Evolutionary conservation across 495 filamentous ascomycete genomes (phyloP), one percentile per base, ranked within the genome.

Genomic region (Neurospora africana): DNA sequence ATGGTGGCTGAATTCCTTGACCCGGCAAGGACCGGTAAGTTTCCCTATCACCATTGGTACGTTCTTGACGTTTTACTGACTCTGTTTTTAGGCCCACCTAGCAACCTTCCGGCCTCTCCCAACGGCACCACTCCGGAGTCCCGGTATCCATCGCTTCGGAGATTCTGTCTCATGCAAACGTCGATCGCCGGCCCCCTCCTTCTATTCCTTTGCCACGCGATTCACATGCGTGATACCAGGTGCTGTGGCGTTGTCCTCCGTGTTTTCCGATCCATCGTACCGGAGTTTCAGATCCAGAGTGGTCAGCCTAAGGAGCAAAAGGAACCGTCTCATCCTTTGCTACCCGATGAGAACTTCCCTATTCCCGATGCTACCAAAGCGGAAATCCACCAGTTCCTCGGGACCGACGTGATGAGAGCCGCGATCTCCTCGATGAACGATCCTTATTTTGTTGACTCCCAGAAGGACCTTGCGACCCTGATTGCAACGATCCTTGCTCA

Each of bases 401-500:
- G 86, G 72, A 90, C 87, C 36, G 92, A 97, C 73, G 92, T 95
- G 5, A 85, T 96, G 30, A 91, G 90, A 82, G 89, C 91, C 0
- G 92, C 90, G 73, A 92, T 97, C 80, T 91, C 93, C 27, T 95
- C 92, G 17, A 86, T 99, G 38, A 91, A 98, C 80, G 95, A 98
- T 71, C 88, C 93, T 1, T 98, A 98, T 78, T 98, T 98, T 75
- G 94, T 97, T 47, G 95, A 99, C 72, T 88, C 94, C 77, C 95
- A 99, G 76, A 96, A 93, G 79, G 95, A 98, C 41, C 87, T 98
- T 11, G 95, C 93, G 17, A 86, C 89, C 40, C 86, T 97, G 5
- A 97, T 99, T 75, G 94, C 94, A 2, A 87, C 89, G 7, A 95
- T 98, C 71, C 86, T 96, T 78, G 84, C 90, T 6, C 83, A 91